Evolutionary conservation across 2,329 filamentous ascomycete species (phyloP).

Genomic region (Hirsutella minnesotensis): DNA sequence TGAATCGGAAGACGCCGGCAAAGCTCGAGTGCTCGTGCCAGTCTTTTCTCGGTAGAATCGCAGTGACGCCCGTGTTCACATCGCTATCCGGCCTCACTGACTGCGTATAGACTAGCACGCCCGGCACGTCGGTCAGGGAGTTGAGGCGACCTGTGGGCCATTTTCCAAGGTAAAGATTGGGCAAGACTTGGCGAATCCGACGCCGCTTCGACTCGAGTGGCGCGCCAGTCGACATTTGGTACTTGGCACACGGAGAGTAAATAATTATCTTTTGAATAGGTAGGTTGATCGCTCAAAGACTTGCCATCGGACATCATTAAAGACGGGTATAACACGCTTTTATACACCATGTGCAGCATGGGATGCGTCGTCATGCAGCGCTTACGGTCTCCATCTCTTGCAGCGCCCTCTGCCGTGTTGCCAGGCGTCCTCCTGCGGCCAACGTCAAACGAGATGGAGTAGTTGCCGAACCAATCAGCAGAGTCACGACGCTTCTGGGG

Average conservation of each 20-base stretch:
- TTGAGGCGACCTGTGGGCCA: slow-evolving; percentile 33
- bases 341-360: no score
- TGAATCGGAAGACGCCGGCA: slow-evolving; percentile 47
- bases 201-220: slow-evolving; percentile 6
- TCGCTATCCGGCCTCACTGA: slow-evolving; percentile 23
- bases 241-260: not conserved
- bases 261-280: not conserved
- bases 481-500: no score
- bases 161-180: slow-evolving; percentile 28
- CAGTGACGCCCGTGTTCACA: slow-evolving; percentile 38
- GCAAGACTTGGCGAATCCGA: slow-evolving; percentile 31
- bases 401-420: no score
- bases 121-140: slow-evolving; percentile 38
- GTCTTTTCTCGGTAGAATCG: slow-evolving; percentile 31
- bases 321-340: no score
- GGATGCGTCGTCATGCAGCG: no score
- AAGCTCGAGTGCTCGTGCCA: slow-evolving; percentile 34
- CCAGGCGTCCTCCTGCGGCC: no score
- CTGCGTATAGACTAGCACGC: slow-evolving; percentile 33
- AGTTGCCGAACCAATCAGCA: no score
- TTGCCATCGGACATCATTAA: no score
- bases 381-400: no score
- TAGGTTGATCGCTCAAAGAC: no score
- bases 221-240: not conserved
- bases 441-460: no score